phyloP scores from a whole-genome alignment of 176 grass and related monocot species.

The Triticum dicoccoides region DNA sequence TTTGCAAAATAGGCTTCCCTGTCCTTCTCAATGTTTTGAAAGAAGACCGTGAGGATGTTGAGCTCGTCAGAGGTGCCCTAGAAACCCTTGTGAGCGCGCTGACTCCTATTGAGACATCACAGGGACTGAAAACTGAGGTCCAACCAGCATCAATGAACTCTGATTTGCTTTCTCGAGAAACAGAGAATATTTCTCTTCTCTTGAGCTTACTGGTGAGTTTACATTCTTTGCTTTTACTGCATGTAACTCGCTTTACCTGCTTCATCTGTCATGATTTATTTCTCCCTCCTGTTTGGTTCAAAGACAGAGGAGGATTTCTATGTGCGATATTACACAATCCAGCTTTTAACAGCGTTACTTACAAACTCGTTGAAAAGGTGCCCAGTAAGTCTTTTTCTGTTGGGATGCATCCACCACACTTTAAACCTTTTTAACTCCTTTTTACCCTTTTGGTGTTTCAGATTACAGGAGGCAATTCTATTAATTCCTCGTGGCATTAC shows the following conservation, averaged over 20 bases:
- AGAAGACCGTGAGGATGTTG: constrained; percentile 94
- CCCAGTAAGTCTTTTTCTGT: constrained; percentile 44
- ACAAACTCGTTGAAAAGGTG: constrained; percentile 95
- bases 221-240: constrained; percentile 7
- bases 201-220: constrained; percentile 81
- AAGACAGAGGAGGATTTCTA: constrained; percentile 99
- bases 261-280: constrained; percentile 11
- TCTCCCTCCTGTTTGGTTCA: constrained; percentile 27
- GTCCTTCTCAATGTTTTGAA: constrained; percentile 83
- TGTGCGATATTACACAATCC: constrained; percentile 96
- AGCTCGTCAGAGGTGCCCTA: constrained; percentile 79
- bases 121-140: constrained; percentile 73
- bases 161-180: constrained; percentile 89
- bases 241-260: neutral
- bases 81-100: constrained; percentile 83
- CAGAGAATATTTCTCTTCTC: constrained; percentile 90
- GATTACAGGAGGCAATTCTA: constrained; percentile 95
- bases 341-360: constrained; percentile 94
- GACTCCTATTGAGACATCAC: constrained; percentile 68
- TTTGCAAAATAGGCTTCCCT: constrained; percentile 51
- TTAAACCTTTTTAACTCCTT: constrained; percentile 27
- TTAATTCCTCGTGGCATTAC: constrained; percentile 98
- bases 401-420: constrained; percentile 5
- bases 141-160: constrained; percentile 89
- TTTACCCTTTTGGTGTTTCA: constrained; percentile 41